phyloP scores from a whole-genome alignment of 345 rosid species.

The Rhodamnia rubescens region DNA sequence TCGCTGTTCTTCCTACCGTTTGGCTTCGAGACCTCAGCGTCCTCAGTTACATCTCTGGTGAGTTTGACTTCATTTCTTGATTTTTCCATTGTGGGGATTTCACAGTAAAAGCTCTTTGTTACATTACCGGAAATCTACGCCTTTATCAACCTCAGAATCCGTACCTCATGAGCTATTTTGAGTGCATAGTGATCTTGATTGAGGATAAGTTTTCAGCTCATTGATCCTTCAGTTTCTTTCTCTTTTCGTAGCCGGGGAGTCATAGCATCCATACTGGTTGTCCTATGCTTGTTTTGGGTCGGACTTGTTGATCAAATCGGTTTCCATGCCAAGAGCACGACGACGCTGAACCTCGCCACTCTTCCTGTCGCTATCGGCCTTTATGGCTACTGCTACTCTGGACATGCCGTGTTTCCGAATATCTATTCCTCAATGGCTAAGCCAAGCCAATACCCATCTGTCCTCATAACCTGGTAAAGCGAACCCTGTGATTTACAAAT shows the following conservation, averaged over 20 bases:
- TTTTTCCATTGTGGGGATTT: background rate
- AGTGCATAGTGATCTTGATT: background rate
- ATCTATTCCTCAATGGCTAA: constrained; percentile 89
- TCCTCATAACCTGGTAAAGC: constrained; percentile 60
- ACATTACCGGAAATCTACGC: background rate
- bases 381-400: constrained; percentile 91
- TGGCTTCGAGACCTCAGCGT: constrained; percentile 88
- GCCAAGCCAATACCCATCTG: constrained; percentile 57
- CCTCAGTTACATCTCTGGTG: constrained; percentile 87
- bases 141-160: background rate
- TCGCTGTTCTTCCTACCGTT: constrained; percentile 81
- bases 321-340: constrained; percentile 52
- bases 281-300: constrained; percentile 79
- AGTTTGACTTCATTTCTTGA: background rate
- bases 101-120: background rate
- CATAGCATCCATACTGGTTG: constrained; percentile 70
- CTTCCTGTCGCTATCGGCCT: constrained; percentile 96
- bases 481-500: background rate
- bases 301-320: constrained; percentile 76
- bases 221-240: background rate
- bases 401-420: constrained; percentile 96
- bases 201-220: background rate
- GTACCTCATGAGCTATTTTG: background rate
- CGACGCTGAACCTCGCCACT: constrained; percentile 44
- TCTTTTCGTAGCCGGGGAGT: constrained; percentile 80